phyloP scores from a whole-genome alignment of 2,329 filamentous ascomycete genomes.

The Pyricularia grisea region DNA sequence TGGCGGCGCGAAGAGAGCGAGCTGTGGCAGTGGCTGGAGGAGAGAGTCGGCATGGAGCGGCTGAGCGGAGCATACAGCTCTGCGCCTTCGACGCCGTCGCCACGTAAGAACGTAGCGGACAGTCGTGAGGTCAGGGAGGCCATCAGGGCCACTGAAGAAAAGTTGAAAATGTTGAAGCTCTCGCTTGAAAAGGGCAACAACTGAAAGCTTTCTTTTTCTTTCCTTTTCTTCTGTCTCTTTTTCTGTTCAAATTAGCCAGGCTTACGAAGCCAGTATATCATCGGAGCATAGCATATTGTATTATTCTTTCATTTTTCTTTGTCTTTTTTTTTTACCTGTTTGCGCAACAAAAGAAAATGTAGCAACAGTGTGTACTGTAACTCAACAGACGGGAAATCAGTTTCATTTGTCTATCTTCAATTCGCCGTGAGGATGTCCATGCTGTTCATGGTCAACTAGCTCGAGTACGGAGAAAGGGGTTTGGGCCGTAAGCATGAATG shows the following conservation, averaged over 20 bases:
- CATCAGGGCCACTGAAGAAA: slow-evolving; percentile 79
- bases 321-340: neutral
- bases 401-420: neutral
- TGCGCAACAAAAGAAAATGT: neutral
- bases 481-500: neutral
- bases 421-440: neutral
- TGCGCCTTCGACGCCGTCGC: slow-evolving; percentile 14
- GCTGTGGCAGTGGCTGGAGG: slow-evolving; percentile 89
- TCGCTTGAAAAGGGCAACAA: slow-evolving; percentile 48
- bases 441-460: neutral
- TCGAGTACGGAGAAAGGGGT: neutral
- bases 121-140: slow-evolving; percentile 69
- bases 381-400: neutral
- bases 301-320: neutral
- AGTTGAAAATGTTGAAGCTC: slow-evolving; percentile 65
- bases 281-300: neutral
- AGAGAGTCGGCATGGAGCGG: slow-evolving; percentile 65
- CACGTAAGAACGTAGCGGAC: slow-evolving; percentile 39
- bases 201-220: neutral
- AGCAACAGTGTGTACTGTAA: neutral
- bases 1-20: slow-evolving; percentile 84
- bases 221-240: too few relatives aligned
- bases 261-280: neutral
- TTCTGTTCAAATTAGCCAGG: neutral
- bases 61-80: slow-evolving; percentile 27